Conservation (phyloP, 768 basidiomycete genomes). For the Rhizopogon vulgaris region DNA sequence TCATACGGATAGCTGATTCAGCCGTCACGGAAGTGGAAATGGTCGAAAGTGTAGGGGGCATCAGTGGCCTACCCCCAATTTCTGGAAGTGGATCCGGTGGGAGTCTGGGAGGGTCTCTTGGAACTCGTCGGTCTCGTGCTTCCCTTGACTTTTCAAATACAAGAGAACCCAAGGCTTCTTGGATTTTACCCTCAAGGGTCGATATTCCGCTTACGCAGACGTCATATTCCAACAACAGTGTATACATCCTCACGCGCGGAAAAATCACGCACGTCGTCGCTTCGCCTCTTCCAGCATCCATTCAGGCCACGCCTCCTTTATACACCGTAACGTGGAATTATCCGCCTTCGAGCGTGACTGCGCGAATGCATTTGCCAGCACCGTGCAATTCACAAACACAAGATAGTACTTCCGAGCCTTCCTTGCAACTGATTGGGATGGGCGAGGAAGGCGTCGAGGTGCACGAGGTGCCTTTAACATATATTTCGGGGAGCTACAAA, state of each 20-base stretch:
- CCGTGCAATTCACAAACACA: conserved; percentile 9
- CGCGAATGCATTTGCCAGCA: conserved; percentile 41
- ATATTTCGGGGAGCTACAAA: conserved; percentile 27
- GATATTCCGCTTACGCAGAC: conserved; percentile 18
- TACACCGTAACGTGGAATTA: conserved; percentile 52
- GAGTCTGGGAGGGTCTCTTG: conserved; percentile 17
- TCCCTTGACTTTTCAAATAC: conserved; percentile 39
- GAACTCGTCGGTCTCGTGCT: conserved; percentile 32
- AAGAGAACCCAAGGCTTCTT: conserved; percentile 26
- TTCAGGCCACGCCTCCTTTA: conserved; percentile 44
- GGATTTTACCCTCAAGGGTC: conserved; percentile 20
- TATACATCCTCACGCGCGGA: conserved; percentile 67
- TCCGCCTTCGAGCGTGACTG: conserved; percentile 46
- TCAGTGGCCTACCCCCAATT: conserved; percentile 1
- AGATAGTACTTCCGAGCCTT: conserved; percentile 26
- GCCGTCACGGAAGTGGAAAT: conserved; percentile 76
- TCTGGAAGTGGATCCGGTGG: conserved; percentile 16
- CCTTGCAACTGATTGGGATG: conserved; percentile 66
- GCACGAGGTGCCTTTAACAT: conserved; percentile 56
- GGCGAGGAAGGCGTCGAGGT: conserved; percentile 69
- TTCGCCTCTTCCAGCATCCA: conserved; percentile 55
- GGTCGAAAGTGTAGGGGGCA: conserved; percentile 27
- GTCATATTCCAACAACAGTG: conserved; percentile 26
- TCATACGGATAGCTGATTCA: conserved; percentile 76
- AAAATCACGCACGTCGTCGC: conserved; percentile 62